Evolutionary conservation across 2,329 filamentous ascomycete genomes (phyloP).

Genomic region (Aspergillaceae sp.): DNA sequence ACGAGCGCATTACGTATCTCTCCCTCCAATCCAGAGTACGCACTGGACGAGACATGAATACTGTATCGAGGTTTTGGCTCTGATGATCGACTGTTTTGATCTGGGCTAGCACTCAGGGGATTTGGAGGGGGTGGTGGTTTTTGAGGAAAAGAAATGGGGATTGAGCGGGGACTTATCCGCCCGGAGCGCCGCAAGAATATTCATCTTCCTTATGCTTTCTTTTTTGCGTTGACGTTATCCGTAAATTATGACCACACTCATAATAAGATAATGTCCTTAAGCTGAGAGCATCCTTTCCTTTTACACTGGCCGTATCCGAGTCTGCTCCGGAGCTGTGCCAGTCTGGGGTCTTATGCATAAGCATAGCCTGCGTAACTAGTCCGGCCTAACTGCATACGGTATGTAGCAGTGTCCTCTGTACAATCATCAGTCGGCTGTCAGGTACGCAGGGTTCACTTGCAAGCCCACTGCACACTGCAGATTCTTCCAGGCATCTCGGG

Average conservation of each 20-base stretch:
- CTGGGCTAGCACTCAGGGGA: no score
- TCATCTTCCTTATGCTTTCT: background rate
- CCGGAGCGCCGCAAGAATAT: background rate
- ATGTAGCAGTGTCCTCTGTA: no score
- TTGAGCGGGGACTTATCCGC: background rate
- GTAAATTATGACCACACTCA: no score
- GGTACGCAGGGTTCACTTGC: background rate
- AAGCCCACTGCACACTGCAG: background rate
- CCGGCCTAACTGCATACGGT: no score
- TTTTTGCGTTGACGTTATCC: background rate
- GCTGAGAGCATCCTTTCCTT: no score
- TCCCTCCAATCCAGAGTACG: constrained; percentile 1
- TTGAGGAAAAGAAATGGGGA: no score
- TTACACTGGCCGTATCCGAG: no score
- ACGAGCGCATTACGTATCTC: background rate
- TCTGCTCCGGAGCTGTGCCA: no score
- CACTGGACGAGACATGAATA: background rate
- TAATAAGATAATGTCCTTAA: no score
- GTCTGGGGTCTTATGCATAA: no score
- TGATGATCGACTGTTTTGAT: background rate
- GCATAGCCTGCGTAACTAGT: no score
- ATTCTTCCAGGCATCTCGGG: background rate
- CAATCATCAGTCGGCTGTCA: background rate
- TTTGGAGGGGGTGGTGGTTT: no score
- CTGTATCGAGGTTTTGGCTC: background rate